Base-by-base conservation (phyloP, 176 grass and related monocot genomes). In the Saccharum spontaneum region DNA sequence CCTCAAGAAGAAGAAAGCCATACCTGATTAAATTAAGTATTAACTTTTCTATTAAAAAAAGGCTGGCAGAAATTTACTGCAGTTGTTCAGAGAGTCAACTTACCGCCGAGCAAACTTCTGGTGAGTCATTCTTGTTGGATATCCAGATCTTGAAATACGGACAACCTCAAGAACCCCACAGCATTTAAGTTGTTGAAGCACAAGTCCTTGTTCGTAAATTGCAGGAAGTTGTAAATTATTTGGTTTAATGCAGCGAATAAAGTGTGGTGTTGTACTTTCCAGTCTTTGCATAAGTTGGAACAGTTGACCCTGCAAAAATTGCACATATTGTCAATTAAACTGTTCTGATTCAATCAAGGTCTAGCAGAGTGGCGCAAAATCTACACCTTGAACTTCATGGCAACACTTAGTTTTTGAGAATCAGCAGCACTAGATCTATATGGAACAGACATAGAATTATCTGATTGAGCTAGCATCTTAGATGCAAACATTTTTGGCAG, bases 151-250 rank as follows among this genome's bases (percentile, higher is more conserved):
- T 71, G 97, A 99, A 83, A 99, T 99, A 4, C 97, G 93, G 13
- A 99, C 97, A 73, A 99, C 97, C 89, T 99, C 97, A 78, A 99
- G 93, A 88, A 99, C 97, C 24, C 97, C 97, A 82, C 97, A 99
- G 37, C 97, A 99, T 80, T 89, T 96, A 36, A 99, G 93, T 71
- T 99, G 97, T 77, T 93, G 94, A 59, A 99, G 89, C 59, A 99
- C 91, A 76, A 99, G 87, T 65, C 82, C 91, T 94, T 99, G 97
- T 80, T 92, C 91, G 20, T 94, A 99, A 86, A 81, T 96, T 78
- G 90, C 88, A 86, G 97, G 93, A 82, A 92, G 86, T 87, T 99
- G 97, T 60, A 90, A 86, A 90, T 93, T 94, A 70, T 99, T 99
- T 84, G 97, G 97, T 76, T 99, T 99, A 86, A 99, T 99, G 76